These are phyloP conservation scores for Auriscalpium microsporum DNA, from an alignment of 768 basidiomycete species.

Conservation along the genomic window DNA sequence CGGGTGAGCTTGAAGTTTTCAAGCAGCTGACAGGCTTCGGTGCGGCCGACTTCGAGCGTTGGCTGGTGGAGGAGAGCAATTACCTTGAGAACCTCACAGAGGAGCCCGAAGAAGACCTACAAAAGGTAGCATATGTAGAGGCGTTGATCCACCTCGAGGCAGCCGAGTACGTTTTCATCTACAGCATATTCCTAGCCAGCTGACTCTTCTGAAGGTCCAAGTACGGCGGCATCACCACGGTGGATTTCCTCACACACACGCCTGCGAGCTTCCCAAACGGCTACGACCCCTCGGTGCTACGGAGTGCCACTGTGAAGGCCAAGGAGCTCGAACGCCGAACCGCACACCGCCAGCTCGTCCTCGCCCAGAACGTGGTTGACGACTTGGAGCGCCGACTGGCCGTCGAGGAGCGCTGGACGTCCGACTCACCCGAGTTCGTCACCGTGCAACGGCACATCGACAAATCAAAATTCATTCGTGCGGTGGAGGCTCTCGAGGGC, in stretches of 20 bases:
- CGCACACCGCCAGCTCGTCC: background rate
- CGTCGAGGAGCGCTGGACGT: background rate
- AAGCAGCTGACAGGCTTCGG: background rate
- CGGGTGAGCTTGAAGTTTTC: background rate
- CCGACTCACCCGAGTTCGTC: background rate
- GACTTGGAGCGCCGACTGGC: background rate
- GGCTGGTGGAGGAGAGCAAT: background rate
- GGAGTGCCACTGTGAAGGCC: background rate
- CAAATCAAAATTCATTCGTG: background rate
- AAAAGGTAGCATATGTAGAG: background rate
- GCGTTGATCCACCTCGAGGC: background rate
- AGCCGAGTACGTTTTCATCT: background rate
- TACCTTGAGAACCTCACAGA: background rate
- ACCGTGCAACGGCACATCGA: background rate
- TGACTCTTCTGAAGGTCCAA: background rate
- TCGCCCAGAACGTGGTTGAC: background rate
- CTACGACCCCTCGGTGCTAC: background rate
- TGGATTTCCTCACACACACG: background rate
- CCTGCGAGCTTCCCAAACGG: background rate
- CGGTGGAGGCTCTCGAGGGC: background rate
- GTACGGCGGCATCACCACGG: background rate
- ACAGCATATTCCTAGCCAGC: background rate
- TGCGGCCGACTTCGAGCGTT: background rate
- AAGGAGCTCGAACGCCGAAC: background rate
- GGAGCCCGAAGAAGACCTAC: background rate